Conservation (phyloP, 345 rosid genomes). For the Eucalyptus curtisii region DNA sequence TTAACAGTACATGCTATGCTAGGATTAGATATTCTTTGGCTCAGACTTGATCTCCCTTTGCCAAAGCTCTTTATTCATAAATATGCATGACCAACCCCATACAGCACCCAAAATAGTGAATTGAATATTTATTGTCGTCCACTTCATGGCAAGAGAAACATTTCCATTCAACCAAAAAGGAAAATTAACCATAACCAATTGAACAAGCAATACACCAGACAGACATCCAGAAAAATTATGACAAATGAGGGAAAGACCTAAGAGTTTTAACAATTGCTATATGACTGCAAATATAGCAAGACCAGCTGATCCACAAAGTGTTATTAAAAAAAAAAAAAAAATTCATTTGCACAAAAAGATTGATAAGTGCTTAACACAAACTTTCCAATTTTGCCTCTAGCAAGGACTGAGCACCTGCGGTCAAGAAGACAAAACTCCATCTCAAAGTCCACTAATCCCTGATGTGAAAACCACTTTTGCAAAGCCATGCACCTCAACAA, state of each 20-base stretch:
- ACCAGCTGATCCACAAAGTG: neutral
- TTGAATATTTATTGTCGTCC: neutral
- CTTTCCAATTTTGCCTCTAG: neutral
- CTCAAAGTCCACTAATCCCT: neutral
- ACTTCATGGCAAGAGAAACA: neutral
- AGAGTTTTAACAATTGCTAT: neutral
- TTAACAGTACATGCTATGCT: neutral
- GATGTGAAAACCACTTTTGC: neutral
- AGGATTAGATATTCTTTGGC: neutral
- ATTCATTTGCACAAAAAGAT: neutral
- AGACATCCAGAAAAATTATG: neutral
- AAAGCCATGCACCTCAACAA: neutral
- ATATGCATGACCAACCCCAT: neutral
- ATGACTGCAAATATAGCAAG: neutral
- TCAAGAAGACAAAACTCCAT: neutral
- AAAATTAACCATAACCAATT: neutral
- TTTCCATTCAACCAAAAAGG: neutral
- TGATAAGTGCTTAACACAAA: neutral
- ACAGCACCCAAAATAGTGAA: neutral
- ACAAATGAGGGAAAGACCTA: neutral
- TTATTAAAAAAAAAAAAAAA: neutral
- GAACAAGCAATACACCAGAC: neutral
- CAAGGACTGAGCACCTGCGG: neutral
- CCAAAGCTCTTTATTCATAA: neutral
- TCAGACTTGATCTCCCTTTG: neutral